Evolutionary conservation across 1,284 basidiomycete species (phyloP).

Genomic region (Papiliotrema terrestris): DNA sequence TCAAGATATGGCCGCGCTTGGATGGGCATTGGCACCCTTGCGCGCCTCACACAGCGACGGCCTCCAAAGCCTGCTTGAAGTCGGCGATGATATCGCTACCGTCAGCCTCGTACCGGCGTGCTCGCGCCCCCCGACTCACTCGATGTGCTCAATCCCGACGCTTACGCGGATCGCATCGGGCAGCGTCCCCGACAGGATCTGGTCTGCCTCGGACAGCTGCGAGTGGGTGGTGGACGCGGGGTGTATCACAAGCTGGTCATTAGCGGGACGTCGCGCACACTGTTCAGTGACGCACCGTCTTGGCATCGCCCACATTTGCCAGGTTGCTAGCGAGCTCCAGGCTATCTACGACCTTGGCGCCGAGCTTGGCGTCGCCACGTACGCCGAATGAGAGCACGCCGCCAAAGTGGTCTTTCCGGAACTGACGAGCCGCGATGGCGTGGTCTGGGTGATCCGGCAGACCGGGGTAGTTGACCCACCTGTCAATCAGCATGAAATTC

Average conservation of each 20-base stretch:
- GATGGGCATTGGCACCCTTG: too few species aligned
- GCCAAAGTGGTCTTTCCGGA: slow-evolving; percentile 59
- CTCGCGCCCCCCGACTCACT: slow-evolving; percentile 12
- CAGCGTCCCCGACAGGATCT: slow-evolving; percentile 67
- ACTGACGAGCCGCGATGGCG: slow-evolving; percentile 58
- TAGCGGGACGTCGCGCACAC: background rate
- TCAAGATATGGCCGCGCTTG: too few species aligned
- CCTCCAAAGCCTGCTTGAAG: slow-evolving; percentile 62
- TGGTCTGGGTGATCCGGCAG: slow-evolving; percentile 64
- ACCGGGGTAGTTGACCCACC: slow-evolving; percentile 81
- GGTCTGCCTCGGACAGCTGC: slow-evolving; percentile 57
- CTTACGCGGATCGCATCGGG: slow-evolving; percentile 73
- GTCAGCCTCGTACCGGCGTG: background rate
- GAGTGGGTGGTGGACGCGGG: slow-evolving; percentile 72
- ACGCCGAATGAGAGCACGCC: slow-evolving; percentile 80
- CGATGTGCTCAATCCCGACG: slow-evolving; percentile 80
- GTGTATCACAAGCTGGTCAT: slow-evolving; percentile 64
- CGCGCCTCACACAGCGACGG: background rate
- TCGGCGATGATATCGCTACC: slow-evolving; percentile 72
- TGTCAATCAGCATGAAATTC: slow-evolving; percentile 53
- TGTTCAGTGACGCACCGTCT: slow-evolving; percentile 51
- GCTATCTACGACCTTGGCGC: slow-evolving; percentile 67
- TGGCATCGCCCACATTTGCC: slow-evolving; percentile 73
- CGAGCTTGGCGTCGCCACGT: slow-evolving; percentile 61
- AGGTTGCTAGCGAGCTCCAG: slow-evolving; percentile 71